Percentiles rank a stretch among this genome's conserved stretches.
Evolutionary conservation across 2,329 filamentous ascomycete species (phyloP).

Genomic region (Talaromyces sp.): DNA sequence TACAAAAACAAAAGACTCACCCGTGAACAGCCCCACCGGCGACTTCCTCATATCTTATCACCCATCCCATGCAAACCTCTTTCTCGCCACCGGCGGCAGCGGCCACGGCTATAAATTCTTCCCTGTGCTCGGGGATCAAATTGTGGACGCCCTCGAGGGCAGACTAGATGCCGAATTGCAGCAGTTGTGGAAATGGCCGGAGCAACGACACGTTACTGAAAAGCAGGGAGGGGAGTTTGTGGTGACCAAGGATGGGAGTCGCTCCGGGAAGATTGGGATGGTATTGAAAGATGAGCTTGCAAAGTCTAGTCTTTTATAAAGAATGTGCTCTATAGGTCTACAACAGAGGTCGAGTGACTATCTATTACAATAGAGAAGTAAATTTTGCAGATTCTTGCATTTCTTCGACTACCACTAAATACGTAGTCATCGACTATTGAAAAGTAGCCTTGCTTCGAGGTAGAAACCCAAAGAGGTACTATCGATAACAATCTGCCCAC

Average conservation of each 20-base stretch:
- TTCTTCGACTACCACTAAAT: neutral
- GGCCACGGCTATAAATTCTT: slow-evolving; percentile 56
- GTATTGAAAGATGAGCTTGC: slow-evolving; percentile 40
- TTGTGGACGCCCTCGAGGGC: slow-evolving; percentile 47
- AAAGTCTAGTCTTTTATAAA: slow-evolving; percentile 20
- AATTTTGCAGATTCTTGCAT: neutral
- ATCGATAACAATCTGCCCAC: neutral
- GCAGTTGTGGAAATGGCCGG: slow-evolving; percentile 45
- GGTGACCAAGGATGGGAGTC: slow-evolving; percentile 18
- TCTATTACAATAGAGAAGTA: neutral
- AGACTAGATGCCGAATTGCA: slow-evolving; percentile 41
- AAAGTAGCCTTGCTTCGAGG: neutral
- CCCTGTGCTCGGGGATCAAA: slow-evolving; percentile 52
- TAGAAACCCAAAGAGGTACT: neutral
- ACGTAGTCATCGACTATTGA: neutral
- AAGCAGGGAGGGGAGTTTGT: neutral
- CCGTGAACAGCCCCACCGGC: slow-evolving; percentile 49
- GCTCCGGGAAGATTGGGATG: slow-evolving; percentile 21
- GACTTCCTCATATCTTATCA: slow-evolving; percentile 71
- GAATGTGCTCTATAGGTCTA: neutral
- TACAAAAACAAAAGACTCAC: neutral
- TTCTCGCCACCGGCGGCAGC: slow-evolving; percentile 52
- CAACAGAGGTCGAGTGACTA: neutral
- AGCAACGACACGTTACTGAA: slow-evolving; percentile 10
- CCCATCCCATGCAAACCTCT: slow-evolving; percentile 53